These are phyloP conservation scores for Apiotrichum domesticum DNA, from an alignment of 1,284 basidiomycete species.

Conservation along the genomic window DNA sequence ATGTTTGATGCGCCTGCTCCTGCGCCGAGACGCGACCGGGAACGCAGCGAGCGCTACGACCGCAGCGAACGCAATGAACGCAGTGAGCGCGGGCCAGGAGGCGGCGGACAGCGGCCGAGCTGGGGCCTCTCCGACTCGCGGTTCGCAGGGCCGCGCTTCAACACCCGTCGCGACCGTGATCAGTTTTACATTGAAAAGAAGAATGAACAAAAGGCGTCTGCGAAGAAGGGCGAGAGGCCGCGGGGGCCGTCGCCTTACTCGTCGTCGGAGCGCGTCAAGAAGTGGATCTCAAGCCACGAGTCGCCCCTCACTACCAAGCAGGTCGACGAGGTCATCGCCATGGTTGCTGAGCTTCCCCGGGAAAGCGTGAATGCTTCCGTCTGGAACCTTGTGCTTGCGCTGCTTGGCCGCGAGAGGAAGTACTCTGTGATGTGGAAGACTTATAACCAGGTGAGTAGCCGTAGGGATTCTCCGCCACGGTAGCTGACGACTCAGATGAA, in stretches of 20 bases:
- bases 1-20: not conserved
- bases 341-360: slow-evolving; percentile 24
- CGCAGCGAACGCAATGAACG: not conserved
- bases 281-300: slow-evolving; percentile 21
- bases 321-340: slow-evolving; percentile 23
- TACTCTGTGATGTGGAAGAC: slow-evolving; percentile 36
- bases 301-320: slow-evolving; percentile 16
- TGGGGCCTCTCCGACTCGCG: too few species aligned
- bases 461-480: not conserved
- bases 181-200: not conserved
- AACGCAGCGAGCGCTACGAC: not conserved
- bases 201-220: not conserved
- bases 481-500: slow-evolving; percentile 40
- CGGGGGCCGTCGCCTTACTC: slow-evolving; percentile 2
- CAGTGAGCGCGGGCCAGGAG: not conserved
- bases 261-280: slow-evolving; percentile 13
- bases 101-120: too few species aligned
- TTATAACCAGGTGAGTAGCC: slow-evolving; percentile 36
- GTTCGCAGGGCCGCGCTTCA: not conserved
- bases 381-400: slow-evolving; percentile 38
- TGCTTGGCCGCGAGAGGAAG: slow-evolving; percentile 31
- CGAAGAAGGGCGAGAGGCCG: not conserved
- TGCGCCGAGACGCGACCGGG: not conserved
- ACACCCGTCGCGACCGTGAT: not conserved
- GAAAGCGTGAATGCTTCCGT: slow-evolving; percentile 34